A percentile compares a stretch with the other conserved stretches of the same genome.
Conservation (phyloP, 441 rosid species). For the Pelargonium cotyledonis region DNA sequence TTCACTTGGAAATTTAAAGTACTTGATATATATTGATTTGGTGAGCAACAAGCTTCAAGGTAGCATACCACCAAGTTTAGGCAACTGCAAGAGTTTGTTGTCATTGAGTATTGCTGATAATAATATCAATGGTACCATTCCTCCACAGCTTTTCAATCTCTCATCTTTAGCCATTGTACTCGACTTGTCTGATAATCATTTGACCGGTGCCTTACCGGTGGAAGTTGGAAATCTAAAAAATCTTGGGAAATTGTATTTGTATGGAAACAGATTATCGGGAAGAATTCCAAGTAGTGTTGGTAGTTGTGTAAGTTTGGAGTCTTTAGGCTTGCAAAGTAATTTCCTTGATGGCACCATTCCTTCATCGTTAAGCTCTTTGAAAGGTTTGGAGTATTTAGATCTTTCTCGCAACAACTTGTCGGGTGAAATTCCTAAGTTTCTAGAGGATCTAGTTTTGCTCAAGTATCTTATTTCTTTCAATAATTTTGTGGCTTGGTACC, state of each 20-base stretch:
- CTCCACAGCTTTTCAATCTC: conserved; percentile 25
- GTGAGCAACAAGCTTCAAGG: not conserved
- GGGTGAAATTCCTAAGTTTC: conserved; percentile 17
- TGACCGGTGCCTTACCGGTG: conserved; percentile 16
- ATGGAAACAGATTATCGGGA: conserved; percentile 16
- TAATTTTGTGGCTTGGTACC: conserved; percentile 21
- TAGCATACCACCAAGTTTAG: conserved; percentile 12
- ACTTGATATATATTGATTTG: not conserved
- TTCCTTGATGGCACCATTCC: conserved; percentile 23
- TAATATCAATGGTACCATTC: conserved; percentile 20
- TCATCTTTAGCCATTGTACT: not conserved
- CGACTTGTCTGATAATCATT: not conserved
- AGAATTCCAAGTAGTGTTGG: conserved; percentile 20
- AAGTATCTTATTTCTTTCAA: conserved; percentile 21
- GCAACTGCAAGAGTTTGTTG: conserved; percentile 6
- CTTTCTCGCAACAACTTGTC: conserved; percentile 23
- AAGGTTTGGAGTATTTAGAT: conserved; percentile 17
- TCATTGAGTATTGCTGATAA: conserved; percentile 9
- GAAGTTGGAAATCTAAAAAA: conserved; percentile 13
- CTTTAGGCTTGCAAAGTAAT: conserved; percentile 19
- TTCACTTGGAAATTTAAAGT: conserved; percentile 6
- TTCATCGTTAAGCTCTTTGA: conserved; percentile 2
- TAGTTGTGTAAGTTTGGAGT: conserved; percentile 14
- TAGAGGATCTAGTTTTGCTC: not conserved
- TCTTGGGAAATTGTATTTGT: not conserved